A percentile compares a stretch with the other conserved stretches of the same genome.
phyloP scores from a whole-genome alignment of 345 rosid genomes.

The Murraya koenigii region DNA sequence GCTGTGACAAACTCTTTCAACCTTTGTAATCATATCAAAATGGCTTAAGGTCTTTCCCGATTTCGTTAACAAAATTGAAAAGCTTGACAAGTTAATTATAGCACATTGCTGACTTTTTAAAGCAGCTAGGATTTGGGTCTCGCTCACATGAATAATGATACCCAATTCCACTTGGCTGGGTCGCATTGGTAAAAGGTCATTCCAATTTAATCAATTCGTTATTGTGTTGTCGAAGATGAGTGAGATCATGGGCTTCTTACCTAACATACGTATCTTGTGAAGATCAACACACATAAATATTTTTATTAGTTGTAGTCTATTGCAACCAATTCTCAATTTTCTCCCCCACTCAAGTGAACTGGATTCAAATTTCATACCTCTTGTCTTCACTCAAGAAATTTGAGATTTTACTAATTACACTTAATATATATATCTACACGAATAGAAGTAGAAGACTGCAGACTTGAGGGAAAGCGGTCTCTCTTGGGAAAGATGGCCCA shows the following conservation, averaged over 20 bases:
- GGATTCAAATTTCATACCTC: too few relatives aligned
- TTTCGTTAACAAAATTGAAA: slow-evolving; percentile 40
- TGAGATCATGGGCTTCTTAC: slow-evolving; percentile 24
- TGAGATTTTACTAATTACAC: too few relatives aligned
- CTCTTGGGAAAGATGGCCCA: too few relatives aligned
- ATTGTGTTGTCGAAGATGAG: slow-evolving; percentile 25
- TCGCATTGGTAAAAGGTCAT: slow-evolving; percentile 29
- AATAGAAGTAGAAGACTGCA: too few relatives aligned
- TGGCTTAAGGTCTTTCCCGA: slow-evolving; percentile 22
- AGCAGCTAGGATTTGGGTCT: slow-evolving; percentile 21
- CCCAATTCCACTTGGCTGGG: slow-evolving; percentile 33
- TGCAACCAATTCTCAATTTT: too few relatives aligned
- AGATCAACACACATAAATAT: neutral
- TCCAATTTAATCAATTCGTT: slow-evolving; percentile 23
- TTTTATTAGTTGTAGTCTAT: too few relatives aligned
- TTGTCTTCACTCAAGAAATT: too few relatives aligned
- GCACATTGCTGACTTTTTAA: slow-evolving; percentile 41
- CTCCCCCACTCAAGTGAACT: too few relatives aligned
- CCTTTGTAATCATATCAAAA: slow-evolving; percentile 27
- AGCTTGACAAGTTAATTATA: slow-evolving; percentile 41
- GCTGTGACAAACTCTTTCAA: slow-evolving; percentile 12
- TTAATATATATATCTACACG: too few relatives aligned
- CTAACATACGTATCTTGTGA: slow-evolving; percentile 27
- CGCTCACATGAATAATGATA: slow-evolving; percentile 16
- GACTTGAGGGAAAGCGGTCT: too few relatives aligned